These are phyloP conservation scores for Buxus sempervirens DNA, from an alignment of 164 flowering plant species.

Conservation along the genomic window DNA sequence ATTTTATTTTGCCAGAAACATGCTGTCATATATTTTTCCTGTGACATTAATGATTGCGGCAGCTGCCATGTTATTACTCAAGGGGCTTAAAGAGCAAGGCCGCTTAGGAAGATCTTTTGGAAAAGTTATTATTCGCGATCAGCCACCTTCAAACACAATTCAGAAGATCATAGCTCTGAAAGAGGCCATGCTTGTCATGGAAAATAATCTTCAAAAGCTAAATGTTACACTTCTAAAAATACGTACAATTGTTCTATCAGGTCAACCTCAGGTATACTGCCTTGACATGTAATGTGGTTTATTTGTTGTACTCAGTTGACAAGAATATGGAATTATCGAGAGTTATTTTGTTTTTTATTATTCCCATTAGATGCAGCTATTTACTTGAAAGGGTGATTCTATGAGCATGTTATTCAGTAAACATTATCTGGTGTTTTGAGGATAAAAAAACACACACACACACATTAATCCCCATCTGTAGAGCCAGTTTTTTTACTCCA, in stretches of 20 bases:
- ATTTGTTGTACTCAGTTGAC: neutral
- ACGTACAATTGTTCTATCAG: slow-evolving; percentile 76
- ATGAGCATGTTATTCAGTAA: neutral
- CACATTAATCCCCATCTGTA: neutral
- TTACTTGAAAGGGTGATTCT: neutral
- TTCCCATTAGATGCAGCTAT: neutral
- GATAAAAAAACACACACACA: neutral
- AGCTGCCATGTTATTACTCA: slow-evolving; percentile 59
- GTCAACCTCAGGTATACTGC: slow-evolving; percentile 86
- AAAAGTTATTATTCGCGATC: slow-evolving; percentile 77
- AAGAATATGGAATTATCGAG: neutral
- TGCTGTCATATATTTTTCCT: slow-evolving; percentile 72
- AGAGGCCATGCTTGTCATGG: slow-evolving; percentile 83
- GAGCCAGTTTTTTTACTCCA: neutral
- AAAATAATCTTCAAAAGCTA: slow-evolving; percentile 68
- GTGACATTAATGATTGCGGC: slow-evolving; percentile 54
- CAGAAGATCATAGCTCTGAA: slow-evolving; percentile 87
- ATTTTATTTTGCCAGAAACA: slow-evolving; percentile 48
- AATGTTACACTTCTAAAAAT: slow-evolving; percentile 74
- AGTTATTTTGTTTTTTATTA: too few species aligned
- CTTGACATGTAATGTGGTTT: neutral
- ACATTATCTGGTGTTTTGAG: neutral
- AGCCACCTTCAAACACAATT: slow-evolving; percentile 92
- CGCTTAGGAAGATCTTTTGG: slow-evolving; percentile 90
- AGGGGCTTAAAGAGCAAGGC: slow-evolving; percentile 91